These are phyloP conservation scores for Coniochaeta sp. DNA, from an alignment of 2,329 filamentous ascomycete genomes.

Conservation along the genomic window DNA sequence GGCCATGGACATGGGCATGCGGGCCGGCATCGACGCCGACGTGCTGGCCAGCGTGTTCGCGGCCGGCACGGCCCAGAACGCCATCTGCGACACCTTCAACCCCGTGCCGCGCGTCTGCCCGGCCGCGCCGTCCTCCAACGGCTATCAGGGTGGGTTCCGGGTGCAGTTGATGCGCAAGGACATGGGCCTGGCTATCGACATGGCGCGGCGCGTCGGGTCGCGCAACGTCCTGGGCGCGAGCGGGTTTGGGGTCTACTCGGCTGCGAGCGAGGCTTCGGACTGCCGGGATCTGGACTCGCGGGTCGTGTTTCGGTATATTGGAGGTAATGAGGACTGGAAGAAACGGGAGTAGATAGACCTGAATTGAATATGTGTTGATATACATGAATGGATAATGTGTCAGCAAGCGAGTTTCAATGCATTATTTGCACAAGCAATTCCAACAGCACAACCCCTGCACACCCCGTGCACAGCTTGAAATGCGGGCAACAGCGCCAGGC, in stretches of 20 bases:
- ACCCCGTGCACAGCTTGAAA: no score
- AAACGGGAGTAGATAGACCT: not conserved
- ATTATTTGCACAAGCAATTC: no score
- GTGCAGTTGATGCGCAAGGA: conserved; percentile 55
- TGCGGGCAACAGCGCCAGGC: no score
- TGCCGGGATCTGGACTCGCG: conserved; percentile 48
- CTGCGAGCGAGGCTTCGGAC: conserved; percentile 38
- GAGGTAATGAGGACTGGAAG: conserved; percentile 42
- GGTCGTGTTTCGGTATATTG: conserved; percentile 49
- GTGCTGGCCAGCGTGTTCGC: conserved; percentile 28
- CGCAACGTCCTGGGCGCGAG: conserved; percentile 39
- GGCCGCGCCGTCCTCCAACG: conserved; percentile 19
- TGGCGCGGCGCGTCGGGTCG: conserved; percentile 43
- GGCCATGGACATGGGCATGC: conserved; percentile 53
- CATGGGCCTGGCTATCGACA: conserved; percentile 44
- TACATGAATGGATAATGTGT: no score
- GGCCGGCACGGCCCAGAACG: conserved; percentile 20
- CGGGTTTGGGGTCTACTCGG: conserved; percentile 42
- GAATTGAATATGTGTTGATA: not conserved
- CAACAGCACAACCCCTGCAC: no score
- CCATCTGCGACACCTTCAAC: conserved; percentile 22
- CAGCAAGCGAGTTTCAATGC: no score
- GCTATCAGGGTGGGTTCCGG: conserved; percentile 43
- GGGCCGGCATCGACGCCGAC: conserved; percentile 45
- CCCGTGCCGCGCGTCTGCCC: conserved; percentile 24